Base-by-base conservation (phyloP, 176 grass and related monocot genomes). In the Triticum timopheevii region DNA sequence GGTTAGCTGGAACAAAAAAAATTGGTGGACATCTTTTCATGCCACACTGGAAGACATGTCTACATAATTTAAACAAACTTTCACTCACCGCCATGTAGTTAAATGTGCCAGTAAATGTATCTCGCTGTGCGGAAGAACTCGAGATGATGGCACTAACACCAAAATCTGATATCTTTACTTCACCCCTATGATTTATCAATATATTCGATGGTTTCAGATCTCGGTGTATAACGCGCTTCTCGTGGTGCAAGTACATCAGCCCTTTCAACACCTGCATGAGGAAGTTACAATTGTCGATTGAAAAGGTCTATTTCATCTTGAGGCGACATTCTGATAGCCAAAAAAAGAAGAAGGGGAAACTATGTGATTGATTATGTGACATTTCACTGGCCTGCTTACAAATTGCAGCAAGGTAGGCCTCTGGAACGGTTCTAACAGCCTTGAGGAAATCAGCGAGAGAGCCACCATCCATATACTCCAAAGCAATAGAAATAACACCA, bases 191-290 rank as follows among this genome's bases (percentile, higher is more conserved):
- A 83, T 99, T 99, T 35, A 99, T 94, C 66, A 99, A 86, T 88
- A 99, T 99, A 82, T 99, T 99, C 25, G 92, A 99, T 39, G 97
- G 97, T 83, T 99, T 99, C 62, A 99, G 88, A 85, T 99, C 97
- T 83, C 97, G 58, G 79, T 99, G 92, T 87, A 99, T 94, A 34
- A 99, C 91, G 54, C 1, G 87, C 66, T 90, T 99, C 80, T 99
- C 90, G 2, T 92, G 77, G 71, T 99, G 97, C 87, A 99, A 85
- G 75, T 99, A 83, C 4, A 96, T 85, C 42, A 99, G 91, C 39
- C 94, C 97, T 90, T 69, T 80, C 77, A 99, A 75, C 23, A 99
- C 89, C 97, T 99, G 85, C 69, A 84, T 13, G 65, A 87, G n/a
- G 73, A 49, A 86, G 22, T 8, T 36, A 4, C 1, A 63, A 10